Evolutionary conservation across 2,329 filamentous ascomycete genomes (phyloP).

Genomic region (Nemania sp.): DNA sequence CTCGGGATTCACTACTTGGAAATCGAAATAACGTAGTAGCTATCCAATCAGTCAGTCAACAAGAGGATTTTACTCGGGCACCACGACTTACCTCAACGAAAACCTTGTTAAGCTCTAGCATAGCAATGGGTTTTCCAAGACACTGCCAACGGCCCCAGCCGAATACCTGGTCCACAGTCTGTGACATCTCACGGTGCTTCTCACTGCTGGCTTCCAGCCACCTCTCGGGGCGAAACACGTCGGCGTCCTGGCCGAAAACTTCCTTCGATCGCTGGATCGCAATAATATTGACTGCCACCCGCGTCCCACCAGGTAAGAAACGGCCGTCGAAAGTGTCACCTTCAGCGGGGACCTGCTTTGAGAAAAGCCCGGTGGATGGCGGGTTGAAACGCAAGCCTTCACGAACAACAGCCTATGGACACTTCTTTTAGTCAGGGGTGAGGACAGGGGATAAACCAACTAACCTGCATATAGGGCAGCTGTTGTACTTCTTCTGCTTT

Average conservation of each 20-base stretch:
- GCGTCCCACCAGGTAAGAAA: slow-evolving; percentile 27
- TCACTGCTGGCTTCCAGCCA: slow-evolving; percentile 21
- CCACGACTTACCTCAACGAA: background rate
- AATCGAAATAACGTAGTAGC: background rate
- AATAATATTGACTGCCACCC: slow-evolving; percentile 15
- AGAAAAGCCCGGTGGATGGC: slow-evolving; percentile 43
- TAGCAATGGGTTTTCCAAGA: background rate
- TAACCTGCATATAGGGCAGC: slow-evolving; percentile 49
- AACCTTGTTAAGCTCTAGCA: background rate
- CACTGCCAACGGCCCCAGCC: background rate
- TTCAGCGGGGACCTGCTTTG: slow-evolving; percentile 41
- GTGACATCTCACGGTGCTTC: background rate
- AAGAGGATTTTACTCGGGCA: background rate
- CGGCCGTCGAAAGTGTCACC: slow-evolving; percentile 38
- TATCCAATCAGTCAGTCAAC: too few relatives aligned
- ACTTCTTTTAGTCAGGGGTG: background rate
- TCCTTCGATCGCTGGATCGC: slow-evolving; percentile 3
- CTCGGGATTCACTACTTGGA: background rate
- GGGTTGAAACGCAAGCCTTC: slow-evolving; percentile 54
- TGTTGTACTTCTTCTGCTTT: slow-evolving; percentile 23
- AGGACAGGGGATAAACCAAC: too few relatives aligned
- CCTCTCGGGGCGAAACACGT: slow-evolving; percentile 35
- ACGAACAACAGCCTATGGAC: slow-evolving; percentile 50
- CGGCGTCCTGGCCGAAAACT: slow-evolving; percentile 28
- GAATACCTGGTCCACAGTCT: background rate